These are phyloP conservation scores for Uronychia binucleata DNA, from an alignment of 73 alveolate species.

Conservation along the genomic window DNA sequence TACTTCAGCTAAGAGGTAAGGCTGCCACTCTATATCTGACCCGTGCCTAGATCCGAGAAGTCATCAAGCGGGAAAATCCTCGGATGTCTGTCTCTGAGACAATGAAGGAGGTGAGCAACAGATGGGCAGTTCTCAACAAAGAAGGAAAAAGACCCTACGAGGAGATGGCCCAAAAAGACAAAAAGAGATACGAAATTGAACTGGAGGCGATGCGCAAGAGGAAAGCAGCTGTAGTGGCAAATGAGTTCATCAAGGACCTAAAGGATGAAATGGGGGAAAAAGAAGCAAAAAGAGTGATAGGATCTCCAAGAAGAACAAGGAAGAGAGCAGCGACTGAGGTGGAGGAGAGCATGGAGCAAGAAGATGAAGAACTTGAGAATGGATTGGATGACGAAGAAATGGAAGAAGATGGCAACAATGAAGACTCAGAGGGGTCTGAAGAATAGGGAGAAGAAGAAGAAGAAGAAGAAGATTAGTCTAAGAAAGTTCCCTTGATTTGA, in stretches of 20 bases:
- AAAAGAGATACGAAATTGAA: slow-evolving; percentile 39
- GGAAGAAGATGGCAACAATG: background rate
- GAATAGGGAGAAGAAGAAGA: slow-evolving; percentile 16
- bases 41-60: slow-evolving; percentile 18
- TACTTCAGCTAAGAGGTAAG: slow-evolving; percentile 39
- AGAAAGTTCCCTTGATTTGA: background rate
- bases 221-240: slow-evolving; percentile 18
- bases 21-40: background rate
- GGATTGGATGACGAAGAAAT: too few species aligned
- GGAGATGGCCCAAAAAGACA: slow-evolving; percentile 28
- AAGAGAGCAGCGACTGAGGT: too few species aligned
- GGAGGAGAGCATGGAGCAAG: too few species aligned
- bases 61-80: slow-evolving; percentile 24
- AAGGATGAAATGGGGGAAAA: background rate
- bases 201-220: slow-evolving; percentile 18
- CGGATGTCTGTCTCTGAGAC: slow-evolving; percentile 21
- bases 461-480: slow-evolving; percentile 12
- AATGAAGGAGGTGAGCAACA: slow-evolving; percentile 39
- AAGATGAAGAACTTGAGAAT: too few species aligned
- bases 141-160: slow-evolving; percentile 42
- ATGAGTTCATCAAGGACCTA: slow-evolving; percentile 18
- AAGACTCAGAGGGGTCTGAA: background rate
- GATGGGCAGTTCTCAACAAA: slow-evolving; percentile 30
- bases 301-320: too few species aligned
- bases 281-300: too few species aligned